Percentiles rank a stretch among this genome's conserved stretches.
These are phyloP conservation scores for Gillenia trifoliata DNA, from an alignment of 306 rosid genomes.

Conservation along the genomic window DNA sequence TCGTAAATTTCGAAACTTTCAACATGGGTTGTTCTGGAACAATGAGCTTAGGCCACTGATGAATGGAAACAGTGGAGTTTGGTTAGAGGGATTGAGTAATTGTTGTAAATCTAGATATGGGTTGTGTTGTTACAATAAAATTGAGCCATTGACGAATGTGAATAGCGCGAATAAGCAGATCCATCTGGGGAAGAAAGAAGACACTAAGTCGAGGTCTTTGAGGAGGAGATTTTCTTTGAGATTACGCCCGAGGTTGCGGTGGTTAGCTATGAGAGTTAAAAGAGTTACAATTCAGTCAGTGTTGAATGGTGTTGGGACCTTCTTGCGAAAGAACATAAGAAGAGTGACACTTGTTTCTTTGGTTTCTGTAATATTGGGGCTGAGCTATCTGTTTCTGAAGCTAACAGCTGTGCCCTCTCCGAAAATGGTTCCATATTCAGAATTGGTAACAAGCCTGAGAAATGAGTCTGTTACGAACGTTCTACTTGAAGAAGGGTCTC, in stretches of 20 bases:
- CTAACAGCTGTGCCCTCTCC: conserved; percentile 61
- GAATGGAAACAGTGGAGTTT: conserved; percentile 27
- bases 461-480: conserved; percentile 59
- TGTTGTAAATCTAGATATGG: conserved; percentile 40
- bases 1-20: conserved; percentile 28
- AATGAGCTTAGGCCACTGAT: conserved; percentile 22
- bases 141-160: conserved; percentile 47
- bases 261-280: conserved; percentile 52
- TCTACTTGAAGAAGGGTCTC: conserved; percentile 90
- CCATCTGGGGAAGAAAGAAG: conserved; percentile 33
- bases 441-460: conserved; percentile 57
- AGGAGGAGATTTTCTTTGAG: conserved; percentile 69
- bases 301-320: conserved; percentile 40
- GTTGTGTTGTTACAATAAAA: conserved; percentile 38
- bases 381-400: conserved; percentile 64
- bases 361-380: conserved; percentile 51
- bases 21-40: conserved; percentile 30
- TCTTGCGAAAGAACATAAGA: conserved; percentile 58
- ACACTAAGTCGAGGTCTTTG: conserved; percentile 14
- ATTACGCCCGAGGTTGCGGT: conserved; percentile 73
- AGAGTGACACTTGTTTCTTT: conserved; percentile 50
- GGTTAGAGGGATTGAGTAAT: conserved; percentile 31
- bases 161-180: conserved; percentile 38
- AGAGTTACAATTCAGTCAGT: conserved; percentile 48
- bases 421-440: conserved; percentile 77